These are phyloP conservation scores for Boeremia lycopersici DNA, from an alignment of 2,329 filamentous ascomycete genomes.

Conservation along the genomic window DNA sequence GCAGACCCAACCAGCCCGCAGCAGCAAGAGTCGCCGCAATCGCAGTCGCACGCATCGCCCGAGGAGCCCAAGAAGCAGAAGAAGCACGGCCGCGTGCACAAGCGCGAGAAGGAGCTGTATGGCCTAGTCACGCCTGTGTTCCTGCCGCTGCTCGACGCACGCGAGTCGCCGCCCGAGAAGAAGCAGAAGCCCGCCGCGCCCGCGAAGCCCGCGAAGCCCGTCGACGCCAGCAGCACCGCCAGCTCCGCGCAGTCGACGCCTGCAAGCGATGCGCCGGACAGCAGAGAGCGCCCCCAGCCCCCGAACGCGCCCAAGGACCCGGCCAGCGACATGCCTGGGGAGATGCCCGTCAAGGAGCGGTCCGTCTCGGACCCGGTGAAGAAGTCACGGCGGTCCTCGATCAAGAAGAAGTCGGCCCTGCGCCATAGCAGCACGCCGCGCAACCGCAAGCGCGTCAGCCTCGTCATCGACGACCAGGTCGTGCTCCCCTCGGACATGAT, in stretches of 20 bases:
- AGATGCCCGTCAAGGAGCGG: conserved; percentile 16
- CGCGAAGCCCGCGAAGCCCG: conserved; percentile 6
- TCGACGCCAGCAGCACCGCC: conserved; percentile 10
- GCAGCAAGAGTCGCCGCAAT: not conserved
- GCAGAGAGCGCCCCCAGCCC: conserved; percentile 22
- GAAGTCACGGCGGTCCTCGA: conserved; percentile 35
- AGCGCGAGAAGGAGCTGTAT: conserved; percentile 46
- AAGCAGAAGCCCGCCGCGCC: conserved; percentile 26
- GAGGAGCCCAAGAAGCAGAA: conserved; percentile 39
- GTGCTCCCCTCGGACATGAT: conserved; percentile 46
- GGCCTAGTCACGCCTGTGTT: conserved; percentile 46
- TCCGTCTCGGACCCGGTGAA: conserved; percentile 17
- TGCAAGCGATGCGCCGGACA: conserved; percentile 22
- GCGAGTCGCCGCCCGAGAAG: conserved; percentile 30
- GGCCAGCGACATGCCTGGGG: conserved; percentile 17
- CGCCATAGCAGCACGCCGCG: conserved; percentile 30
- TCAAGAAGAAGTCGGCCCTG: conserved; percentile 45
- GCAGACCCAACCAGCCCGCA: conserved; percentile 2
- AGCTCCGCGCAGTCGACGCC: conserved; percentile 3
- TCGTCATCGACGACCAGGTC: conserved; percentile 48
- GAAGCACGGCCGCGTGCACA: conserved; percentile 46
- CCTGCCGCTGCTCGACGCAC: conserved; percentile 44
- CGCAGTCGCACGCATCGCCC: conserved; percentile 1
- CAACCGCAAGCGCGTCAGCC: conserved; percentile 43
- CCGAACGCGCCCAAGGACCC: conserved; percentile 17